phyloP scores from a whole-genome alignment of 495 filamentous ascomycete genomes.

The Trichoderma gamsii region DNA sequence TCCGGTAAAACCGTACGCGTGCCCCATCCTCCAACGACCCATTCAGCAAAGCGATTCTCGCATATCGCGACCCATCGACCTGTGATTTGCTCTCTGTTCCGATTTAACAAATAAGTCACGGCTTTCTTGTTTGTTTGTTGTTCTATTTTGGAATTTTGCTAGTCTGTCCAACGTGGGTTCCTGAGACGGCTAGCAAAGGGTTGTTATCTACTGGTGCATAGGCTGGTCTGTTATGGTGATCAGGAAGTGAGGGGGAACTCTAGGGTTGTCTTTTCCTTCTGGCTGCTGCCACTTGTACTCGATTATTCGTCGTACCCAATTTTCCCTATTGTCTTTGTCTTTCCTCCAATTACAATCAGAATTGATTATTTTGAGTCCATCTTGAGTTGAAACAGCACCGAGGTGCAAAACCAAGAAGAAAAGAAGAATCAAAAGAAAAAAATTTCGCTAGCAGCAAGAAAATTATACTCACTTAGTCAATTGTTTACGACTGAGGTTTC shows the following conservation, averaged over 20 bases:
- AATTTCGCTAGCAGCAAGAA: slow-evolving; percentile 20
- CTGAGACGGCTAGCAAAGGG: slow-evolving; percentile 11
- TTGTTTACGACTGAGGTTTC: slow-evolving; percentile 18
- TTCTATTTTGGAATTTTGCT: background rate
- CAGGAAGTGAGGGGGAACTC: slow-evolving; percentile 14
- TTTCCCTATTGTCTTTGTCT: slow-evolving; percentile 23
- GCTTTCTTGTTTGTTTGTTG: background rate
- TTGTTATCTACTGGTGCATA: slow-evolving; percentile 7
- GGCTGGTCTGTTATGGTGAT: slow-evolving; percentile 15
- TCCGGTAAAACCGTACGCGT: background rate
- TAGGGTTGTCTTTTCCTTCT: slow-evolving; percentile 13
- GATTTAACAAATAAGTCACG: background rate
- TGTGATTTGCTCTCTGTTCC: background rate
- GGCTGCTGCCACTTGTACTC: slow-evolving; percentile 21
- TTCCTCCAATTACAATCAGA: slow-evolving; percentile 51
- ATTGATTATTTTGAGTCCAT: slow-evolving; percentile 49
- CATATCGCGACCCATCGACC: background rate
- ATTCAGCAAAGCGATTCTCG: background rate
- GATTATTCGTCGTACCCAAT: slow-evolving; percentile 22
- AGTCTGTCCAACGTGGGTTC: slow-evolving; percentile 6
- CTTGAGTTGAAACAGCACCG: slow-evolving; percentile 31
- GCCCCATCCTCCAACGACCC: background rate
- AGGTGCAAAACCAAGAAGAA: slow-evolving; percentile 24
- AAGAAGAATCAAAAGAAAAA: slow-evolving; percentile 32
- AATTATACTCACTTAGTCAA: slow-evolving; percentile 30